A percentile compares a stretch with the other conserved stretches of the same genome.
These are phyloP conservation scores for Aspergillus bertholletiae DNA, from an alignment of 495 filamentous ascomycete genomes.

Conservation along the genomic window DNA sequence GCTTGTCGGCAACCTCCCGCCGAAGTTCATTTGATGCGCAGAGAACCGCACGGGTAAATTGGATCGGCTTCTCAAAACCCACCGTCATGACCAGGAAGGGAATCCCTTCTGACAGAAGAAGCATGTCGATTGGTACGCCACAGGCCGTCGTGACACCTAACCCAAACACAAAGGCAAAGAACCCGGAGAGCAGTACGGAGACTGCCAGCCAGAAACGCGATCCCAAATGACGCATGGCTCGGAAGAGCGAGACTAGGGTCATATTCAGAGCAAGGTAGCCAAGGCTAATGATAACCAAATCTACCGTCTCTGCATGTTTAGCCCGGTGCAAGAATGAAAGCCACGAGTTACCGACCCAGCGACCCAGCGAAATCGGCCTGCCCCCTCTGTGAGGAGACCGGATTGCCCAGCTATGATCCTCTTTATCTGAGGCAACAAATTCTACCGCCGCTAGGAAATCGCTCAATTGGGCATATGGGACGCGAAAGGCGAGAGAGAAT, in stretches of 20 bases:
- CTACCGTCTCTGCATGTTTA: slow-evolving; percentile 94
- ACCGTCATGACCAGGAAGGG: slow-evolving; percentile 98
- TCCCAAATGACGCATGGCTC: slow-evolving; percentile 93
- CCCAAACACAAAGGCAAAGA: slow-evolving; percentile 95
- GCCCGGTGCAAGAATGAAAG: slow-evolving; percentile 79
- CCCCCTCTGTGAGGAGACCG: too few relatives aligned
- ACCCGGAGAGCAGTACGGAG: slow-evolving; percentile 84
- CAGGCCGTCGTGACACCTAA: slow-evolving; percentile 87
- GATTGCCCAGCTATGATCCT: too few relatives aligned
- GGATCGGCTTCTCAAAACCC: slow-evolving; percentile 97
- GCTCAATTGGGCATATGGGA: slow-evolving; percentile 70
- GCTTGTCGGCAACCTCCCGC: slow-evolving; percentile 37
- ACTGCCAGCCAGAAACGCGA: slow-evolving; percentile 96
- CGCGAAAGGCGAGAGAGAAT: slow-evolving; percentile 74
- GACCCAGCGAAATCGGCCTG: slow-evolving; percentile 55
- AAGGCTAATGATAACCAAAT: slow-evolving; percentile 95
- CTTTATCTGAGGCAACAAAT: too few relatives aligned
- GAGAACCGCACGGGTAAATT: slow-evolving; percentile 88
- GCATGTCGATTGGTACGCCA: slow-evolving; percentile 89
- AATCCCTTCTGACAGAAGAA: slow-evolving; percentile 90
- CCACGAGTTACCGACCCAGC: slow-evolving; percentile 71
- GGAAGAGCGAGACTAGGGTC: slow-evolving; percentile 93
- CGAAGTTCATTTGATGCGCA: slow-evolving; percentile 61
- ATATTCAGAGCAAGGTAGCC: slow-evolving; percentile 98
- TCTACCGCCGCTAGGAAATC: slow-evolving; percentile 72